These are phyloP conservation scores for Candida endomychidarum DNA, from an alignment of 805 yeast species.

Conservation along the genomic window DNA sequence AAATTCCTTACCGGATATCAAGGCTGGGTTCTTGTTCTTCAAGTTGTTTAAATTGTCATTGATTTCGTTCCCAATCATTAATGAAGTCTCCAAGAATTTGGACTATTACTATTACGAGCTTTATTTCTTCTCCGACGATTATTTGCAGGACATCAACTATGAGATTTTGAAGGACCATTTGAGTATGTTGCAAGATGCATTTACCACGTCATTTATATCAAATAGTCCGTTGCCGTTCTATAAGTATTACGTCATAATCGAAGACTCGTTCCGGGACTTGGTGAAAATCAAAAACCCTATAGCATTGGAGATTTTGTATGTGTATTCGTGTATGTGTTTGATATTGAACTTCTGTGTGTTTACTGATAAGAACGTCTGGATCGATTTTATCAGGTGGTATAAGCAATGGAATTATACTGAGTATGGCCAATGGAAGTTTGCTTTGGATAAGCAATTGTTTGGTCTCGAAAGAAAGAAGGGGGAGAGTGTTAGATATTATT, in stretches of 20 bases:
- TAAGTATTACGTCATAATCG: constrained; percentile 23
- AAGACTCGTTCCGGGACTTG: constrained; percentile 15
- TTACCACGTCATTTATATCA: constrained; percentile 6
- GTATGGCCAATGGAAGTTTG: constrained; percentile 16
- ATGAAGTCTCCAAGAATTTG: not conserved
- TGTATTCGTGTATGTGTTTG: constrained; percentile 20
- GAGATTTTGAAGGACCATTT: not conserved
- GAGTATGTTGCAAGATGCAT: not conserved
- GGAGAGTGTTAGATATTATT: constrained; percentile 7
- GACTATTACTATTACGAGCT: not conserved
- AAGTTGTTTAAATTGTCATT: not conserved
- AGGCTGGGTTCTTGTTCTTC: not conserved
- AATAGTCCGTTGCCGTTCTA: constrained; percentile 22
- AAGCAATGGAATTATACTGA: constrained; percentile 12
- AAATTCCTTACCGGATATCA: not conserved
- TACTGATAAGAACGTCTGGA: constrained; percentile 26
- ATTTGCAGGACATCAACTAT: not conserved
- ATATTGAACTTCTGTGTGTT: constrained; percentile 15
- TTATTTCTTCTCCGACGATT: not conserved
- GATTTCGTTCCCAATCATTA: not conserved
- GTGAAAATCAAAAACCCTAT: constrained; percentile 21
- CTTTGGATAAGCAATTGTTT: constrained; percentile 15
- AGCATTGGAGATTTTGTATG: constrained; percentile 27
- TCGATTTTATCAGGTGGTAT: constrained; percentile 21
- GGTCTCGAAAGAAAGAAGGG: not conserved